These are phyloP conservation scores for Geotrichum reessii DNA, from an alignment of 1,139 yeast species.

Conservation along the genomic window DNA sequence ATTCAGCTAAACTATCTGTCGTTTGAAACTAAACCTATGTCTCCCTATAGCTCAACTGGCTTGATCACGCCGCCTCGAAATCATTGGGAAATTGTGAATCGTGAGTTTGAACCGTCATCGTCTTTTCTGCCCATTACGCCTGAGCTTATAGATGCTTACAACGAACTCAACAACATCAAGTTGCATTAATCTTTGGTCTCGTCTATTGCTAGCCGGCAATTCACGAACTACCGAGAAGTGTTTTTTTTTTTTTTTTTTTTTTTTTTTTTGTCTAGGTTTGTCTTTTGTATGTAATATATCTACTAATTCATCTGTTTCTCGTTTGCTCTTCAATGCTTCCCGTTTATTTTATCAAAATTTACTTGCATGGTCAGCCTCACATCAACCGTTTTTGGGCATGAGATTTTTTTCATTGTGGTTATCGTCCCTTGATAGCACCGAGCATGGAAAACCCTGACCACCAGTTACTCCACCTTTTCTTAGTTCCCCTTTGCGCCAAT, in stretches of 20 bases:
- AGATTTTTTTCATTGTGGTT: neutral
- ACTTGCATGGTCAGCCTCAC: neutral
- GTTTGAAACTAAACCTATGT: slow-evolving; percentile 4
- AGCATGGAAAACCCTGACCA: neutral
- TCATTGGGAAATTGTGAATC: slow-evolving; percentile 9
- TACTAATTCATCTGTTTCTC: neutral
- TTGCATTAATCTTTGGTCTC: neutral
- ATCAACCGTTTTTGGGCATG: neutral
- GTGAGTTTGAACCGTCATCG: neutral
- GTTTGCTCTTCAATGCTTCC: neutral
- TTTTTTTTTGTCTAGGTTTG: too few species aligned
- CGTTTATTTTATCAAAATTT: neutral
- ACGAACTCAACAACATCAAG: slow-evolving; percentile 10
- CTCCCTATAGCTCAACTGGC: slow-evolving; percentile 3
- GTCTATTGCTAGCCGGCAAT: neutral
- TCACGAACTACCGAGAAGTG: neutral
- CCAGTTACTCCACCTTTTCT: neutral
- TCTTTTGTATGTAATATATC: too few species aligned
- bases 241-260: neutral
- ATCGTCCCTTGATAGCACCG: neutral
- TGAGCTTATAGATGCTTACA: slow-evolving; percentile 10
- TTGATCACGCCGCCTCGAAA: slow-evolving; percentile 11
- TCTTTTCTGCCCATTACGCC: neutral
- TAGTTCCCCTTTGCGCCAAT: neutral
- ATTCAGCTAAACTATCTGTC: slow-evolving; percentile 12